phyloP scores from a whole-genome alignment of 441 rosid genomes.

The Jatropha multifida region DNA sequence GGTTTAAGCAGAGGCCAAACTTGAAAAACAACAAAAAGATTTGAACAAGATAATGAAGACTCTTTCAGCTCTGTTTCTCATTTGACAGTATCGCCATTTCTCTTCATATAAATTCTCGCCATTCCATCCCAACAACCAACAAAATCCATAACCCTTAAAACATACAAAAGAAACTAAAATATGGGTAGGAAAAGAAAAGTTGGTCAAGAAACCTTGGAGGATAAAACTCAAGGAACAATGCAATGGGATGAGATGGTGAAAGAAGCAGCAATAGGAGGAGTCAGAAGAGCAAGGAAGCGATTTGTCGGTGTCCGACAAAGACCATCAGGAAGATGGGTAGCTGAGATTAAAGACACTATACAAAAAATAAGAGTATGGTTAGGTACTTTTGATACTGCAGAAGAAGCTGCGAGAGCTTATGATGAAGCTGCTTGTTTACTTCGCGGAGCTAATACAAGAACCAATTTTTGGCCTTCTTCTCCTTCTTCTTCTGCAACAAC shows the following conservation, averaged over 20 bases:
- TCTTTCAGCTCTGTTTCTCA: slow-evolving; percentile 10
- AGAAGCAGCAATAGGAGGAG: slow-evolving; percentile 51
- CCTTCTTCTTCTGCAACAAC: slow-evolving; percentile 37
- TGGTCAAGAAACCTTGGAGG: slow-evolving; percentile 28
- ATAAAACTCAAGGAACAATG: slow-evolving; percentile 32
- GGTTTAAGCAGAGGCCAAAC: slow-evolving; percentile 28
- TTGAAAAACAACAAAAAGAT: slow-evolving; percentile 29
- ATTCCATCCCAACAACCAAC: slow-evolving; percentile 10
- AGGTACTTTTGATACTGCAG: slow-evolving; percentile 81
- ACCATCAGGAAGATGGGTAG: slow-evolving; percentile 98
- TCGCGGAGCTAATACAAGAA: slow-evolving; percentile 62
- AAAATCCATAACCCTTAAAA: neutral
- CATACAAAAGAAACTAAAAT: neutral
- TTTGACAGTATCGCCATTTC: slow-evolving; percentile 35
- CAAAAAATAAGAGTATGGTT: slow-evolving; percentile 79
- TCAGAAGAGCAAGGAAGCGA: slow-evolving; percentile 51
- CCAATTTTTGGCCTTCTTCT: slow-evolving; percentile 67
- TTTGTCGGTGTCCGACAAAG: slow-evolving; percentile 82
- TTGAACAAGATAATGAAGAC: slow-evolving; percentile 31
- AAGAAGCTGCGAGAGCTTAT: slow-evolving; percentile 86
- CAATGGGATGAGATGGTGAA: slow-evolving; percentile 62
- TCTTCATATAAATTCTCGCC: slow-evolving; percentile 27
- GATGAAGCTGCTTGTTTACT: slow-evolving; percentile 77
- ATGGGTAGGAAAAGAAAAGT: slow-evolving; percentile 60
- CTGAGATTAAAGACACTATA: slow-evolving; percentile 84